Evolutionary conservation across 129 eudicot genomes (phyloP).

Genomic region (Escallonia rubra): DNA sequence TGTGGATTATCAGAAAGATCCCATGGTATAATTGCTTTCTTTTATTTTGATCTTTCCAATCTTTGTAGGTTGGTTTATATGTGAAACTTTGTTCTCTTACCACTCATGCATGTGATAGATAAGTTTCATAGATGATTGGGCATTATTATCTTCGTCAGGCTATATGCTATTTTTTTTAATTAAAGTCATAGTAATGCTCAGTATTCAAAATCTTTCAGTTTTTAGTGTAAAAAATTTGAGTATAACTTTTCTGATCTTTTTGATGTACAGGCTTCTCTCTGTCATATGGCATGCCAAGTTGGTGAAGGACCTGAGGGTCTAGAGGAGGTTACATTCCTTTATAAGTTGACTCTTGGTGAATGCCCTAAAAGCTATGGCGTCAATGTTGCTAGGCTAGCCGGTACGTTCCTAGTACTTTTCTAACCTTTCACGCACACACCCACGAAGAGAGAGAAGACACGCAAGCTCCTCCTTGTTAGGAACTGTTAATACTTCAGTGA

Average conservation of each 20-base stretch:
- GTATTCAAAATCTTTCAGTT: neutral
- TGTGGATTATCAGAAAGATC: constrained; percentile 59
- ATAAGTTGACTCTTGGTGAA: constrained; percentile 83
- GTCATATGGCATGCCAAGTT: constrained; percentile 99
- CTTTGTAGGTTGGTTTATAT: neutral
- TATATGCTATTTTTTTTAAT: too few species aligned
- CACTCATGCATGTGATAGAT: neutral
- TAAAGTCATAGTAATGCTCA: neutral
- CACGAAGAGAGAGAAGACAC: too few species aligned
- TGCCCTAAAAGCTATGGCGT: constrained; percentile 99
- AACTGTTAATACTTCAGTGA: too few species aligned
- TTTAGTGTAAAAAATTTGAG: neutral
- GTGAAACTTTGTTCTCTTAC: neutral
- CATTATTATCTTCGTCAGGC: too few species aligned
- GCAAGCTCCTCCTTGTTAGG: too few species aligned
- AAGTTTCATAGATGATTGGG: neutral
- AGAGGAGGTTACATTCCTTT: constrained; percentile 94
- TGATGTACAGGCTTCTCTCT: constrained; percentile 59
- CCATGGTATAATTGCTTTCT: constrained; percentile 37
- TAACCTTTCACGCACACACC: too few species aligned
- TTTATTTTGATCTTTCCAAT: neutral
- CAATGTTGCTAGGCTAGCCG: constrained; percentile 94
- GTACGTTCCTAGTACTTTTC: constrained; percentile 15
- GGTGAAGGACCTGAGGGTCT: constrained; percentile 59
- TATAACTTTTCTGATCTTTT: constrained; percentile 5